Conservation (phyloP, 2,329 filamentous ascomycete species). For the Lasiodiplodia citricola region DNA sequence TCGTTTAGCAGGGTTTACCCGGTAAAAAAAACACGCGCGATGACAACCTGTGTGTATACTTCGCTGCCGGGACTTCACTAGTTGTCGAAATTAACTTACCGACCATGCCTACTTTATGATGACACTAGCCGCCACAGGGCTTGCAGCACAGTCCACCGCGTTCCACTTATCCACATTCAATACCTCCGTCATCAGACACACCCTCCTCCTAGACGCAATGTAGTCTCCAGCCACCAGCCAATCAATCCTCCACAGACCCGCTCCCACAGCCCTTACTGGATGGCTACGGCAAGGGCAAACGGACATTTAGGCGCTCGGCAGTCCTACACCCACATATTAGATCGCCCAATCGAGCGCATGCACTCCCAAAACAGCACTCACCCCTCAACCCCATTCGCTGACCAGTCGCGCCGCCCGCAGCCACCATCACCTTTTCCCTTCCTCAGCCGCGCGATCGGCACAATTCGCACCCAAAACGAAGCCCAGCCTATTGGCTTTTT, state of each 20-base stretch:
- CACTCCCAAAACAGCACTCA: not conserved
- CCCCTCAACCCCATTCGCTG: not conserved
- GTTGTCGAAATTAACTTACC: not conserved
- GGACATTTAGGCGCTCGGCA: not conserved
- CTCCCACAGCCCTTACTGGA: not conserved
- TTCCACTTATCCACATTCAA: not conserved
- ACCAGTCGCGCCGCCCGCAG: not conserved
- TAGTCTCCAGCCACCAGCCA: not conserved
- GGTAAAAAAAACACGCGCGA: not conserved
- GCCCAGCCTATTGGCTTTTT: not conserved
- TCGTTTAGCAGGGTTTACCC: slow-evolving; percentile 7
- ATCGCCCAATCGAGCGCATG: slow-evolving; percentile 1
- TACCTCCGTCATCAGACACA: slow-evolving; percentile 3
- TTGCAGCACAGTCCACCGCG: not conserved
- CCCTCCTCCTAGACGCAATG: not conserved
- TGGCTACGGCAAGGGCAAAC: not conserved
- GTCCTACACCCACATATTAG: not conserved
- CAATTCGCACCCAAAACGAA: not conserved
- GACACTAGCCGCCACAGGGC: not conserved
- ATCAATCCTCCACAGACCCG: not conserved
- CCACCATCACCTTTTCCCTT: not conserved
- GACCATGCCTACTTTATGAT: not conserved
- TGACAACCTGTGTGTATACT: too few species aligned
- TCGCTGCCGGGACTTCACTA: not conserved
- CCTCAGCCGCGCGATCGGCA: not conserved